Evolutionary conservation across 2,329 filamentous ascomycete species (phyloP), one percentile per base, ranked within the genome.

Genomic region (Aspergillus sp.): DNA sequence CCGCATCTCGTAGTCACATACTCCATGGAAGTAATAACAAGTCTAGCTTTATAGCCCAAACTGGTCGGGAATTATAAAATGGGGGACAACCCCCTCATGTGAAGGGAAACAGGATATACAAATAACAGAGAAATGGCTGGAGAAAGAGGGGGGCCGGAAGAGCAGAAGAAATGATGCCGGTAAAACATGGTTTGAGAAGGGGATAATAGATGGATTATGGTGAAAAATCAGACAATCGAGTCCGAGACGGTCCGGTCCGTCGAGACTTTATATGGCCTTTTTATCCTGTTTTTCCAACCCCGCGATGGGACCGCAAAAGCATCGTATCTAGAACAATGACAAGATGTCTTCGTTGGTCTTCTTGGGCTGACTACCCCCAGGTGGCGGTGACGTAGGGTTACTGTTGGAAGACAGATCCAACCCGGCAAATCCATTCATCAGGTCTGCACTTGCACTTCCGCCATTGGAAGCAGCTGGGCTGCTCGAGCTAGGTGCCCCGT

Each of bases 361-460:
- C 73, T 81, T 81, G 47, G 65, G 63, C 54, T 72, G 69, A 45
- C 62, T 68, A 39, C 63, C 67, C 12, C 63, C 53, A 4, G 66
- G 63, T 18, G 69, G 63, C 39, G 74, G 63, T 32, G 74, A 63
- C 52, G 69, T 61, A 29, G 65, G 14, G 36, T 42, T 66, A 55
- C 61, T 59, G 57, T 70, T 70, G 46, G 85, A 86, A 51, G 87
- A 85, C 71, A 99, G 81, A 77, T 91, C 88, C 78, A 99, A 81
- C 4, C 87, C 87, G 29, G 88, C 90, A 72, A 99, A 96, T 0
- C 93, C 93, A 71, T 92, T 92, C 80, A 88, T 82, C 82, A 97
- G 82, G 67, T 87, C 84, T 65, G 76, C 78, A 60, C 73, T 68
- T 51, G 70, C 71, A 50, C 67, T 67, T 47, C 63, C 60, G 50